Conservation (phyloP, 1,284 basidiomycete genomes). For the Exobasidium cylindrosporum region DNA sequence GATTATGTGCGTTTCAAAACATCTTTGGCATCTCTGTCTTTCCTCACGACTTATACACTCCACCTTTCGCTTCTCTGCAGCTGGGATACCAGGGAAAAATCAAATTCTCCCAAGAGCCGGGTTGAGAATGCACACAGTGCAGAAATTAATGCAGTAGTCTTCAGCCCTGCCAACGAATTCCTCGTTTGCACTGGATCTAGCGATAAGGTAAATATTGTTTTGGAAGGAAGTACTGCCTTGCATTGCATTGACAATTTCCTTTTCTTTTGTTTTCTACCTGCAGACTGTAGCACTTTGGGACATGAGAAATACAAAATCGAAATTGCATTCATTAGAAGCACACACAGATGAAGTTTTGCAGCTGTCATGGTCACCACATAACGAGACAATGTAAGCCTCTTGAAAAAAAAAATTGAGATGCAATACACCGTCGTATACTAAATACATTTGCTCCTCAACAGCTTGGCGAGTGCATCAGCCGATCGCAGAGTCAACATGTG, state of each 20-base stretch:
- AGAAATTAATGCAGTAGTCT: slow-evolving; percentile 87
- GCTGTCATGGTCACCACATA: slow-evolving; percentile 90
- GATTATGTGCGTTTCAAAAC: slow-evolving; percentile 67
- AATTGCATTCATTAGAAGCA: slow-evolving; percentile 84
- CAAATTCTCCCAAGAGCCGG: slow-evolving; percentile 66
- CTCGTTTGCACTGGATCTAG: slow-evolving; percentile 89
- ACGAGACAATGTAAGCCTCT: slow-evolving; percentile 54
- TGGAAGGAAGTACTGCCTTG: background rate
- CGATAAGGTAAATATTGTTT: slow-evolving; percentile 70
- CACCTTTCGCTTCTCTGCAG: slow-evolving; percentile 57
- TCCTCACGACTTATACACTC: background rate
- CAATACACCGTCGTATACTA: background rate
- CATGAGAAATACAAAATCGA: slow-evolving; percentile 69
- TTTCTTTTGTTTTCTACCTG: slow-evolving; percentile 53
- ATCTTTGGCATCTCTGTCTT: slow-evolving; percentile 7
- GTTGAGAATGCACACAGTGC: slow-evolving; percentile 77
- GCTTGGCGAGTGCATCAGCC: slow-evolving; percentile 65
- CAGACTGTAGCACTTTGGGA: slow-evolving; percentile 85
- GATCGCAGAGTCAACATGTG: slow-evolving; percentile 92
- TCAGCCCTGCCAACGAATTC: slow-evolving; percentile 77
- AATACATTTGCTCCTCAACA: background rate
- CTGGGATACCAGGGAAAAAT: slow-evolving; percentile 79
- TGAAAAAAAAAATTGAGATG: background rate
- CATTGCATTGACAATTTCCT: too few species aligned
- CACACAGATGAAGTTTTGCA: slow-evolving; percentile 94